Conservation (phyloP, 139 green algal genomes). For the Volvox africanus region DNA sequence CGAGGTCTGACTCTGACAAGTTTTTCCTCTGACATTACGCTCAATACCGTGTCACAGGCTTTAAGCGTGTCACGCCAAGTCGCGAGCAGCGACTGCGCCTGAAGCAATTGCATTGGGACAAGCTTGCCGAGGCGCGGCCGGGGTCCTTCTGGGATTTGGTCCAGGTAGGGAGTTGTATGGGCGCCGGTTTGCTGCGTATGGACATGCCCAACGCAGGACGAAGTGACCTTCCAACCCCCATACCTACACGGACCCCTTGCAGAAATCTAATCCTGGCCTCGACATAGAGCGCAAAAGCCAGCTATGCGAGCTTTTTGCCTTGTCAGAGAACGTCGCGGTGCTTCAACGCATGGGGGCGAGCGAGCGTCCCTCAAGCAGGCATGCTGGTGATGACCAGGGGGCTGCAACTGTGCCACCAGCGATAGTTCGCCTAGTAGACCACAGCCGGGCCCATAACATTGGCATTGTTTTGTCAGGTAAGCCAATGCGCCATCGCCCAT, state of each 20-base stretch:
- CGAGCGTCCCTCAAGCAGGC: background rate
- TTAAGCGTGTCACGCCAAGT: conserved; percentile 51
- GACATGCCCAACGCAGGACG: too few species aligned
- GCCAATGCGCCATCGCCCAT: background rate
- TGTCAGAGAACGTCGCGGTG: conserved; percentile 64
- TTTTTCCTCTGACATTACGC: background rate
- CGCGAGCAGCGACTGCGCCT: conserved; percentile 71
- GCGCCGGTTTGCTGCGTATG: background rate
- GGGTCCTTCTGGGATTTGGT: conserved; percentile 77
- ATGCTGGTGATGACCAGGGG: conserved; percentile 44
- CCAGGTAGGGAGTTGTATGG: conserved; percentile 26
- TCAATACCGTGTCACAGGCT: background rate
- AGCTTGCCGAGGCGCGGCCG: conserved; percentile 69
- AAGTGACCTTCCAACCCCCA: too few species aligned
- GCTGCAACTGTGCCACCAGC: conserved; percentile 1
- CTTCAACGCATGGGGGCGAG: conserved; percentile 56
- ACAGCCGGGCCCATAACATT: conserved; percentile 87
- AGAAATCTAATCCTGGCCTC: conserved; percentile 4
- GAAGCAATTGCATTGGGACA: conserved; percentile 92
- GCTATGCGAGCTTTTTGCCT: conserved; percentile 78
- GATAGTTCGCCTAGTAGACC: conserved; percentile 80
- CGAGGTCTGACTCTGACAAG: background rate
- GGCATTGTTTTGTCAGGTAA: conserved; percentile 83
- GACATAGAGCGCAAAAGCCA: conserved; percentile 30
- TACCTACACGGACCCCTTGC: background rate